Evolutionary conservation across 2,329 filamentous ascomycete species (phyloP).

Genomic region (Cladosporium cucumerinum): DNA sequence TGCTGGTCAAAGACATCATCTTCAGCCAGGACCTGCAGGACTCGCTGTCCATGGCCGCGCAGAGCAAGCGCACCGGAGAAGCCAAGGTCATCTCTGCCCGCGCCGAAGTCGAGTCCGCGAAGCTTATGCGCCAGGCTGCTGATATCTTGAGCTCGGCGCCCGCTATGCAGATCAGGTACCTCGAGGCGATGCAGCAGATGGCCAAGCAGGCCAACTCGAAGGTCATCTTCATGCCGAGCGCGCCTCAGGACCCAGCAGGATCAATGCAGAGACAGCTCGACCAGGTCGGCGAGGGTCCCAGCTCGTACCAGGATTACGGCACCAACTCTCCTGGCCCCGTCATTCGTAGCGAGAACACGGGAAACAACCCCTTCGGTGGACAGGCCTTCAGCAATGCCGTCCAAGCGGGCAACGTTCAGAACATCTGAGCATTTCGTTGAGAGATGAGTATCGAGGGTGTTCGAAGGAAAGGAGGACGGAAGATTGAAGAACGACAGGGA

Average conservation of each 20-base stretch:
- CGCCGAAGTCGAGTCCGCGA: constrained; percentile 93
- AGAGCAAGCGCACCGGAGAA: constrained; percentile 97
- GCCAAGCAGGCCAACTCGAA: constrained; percentile 88
- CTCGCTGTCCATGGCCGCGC: constrained; percentile 94
- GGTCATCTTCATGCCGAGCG: constrained; percentile 73
- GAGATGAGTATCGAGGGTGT: neutral
- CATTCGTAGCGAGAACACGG: constrained; percentile 10
- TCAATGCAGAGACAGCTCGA: constrained; percentile 50
- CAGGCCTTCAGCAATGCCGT: constrained; percentile 66
- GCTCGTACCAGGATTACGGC: constrained; percentile 39
- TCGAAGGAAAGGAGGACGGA: neutral
- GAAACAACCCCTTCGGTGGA: constrained; percentile 31
- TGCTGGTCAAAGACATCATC: constrained; percentile 99
- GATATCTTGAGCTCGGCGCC: constrained; percentile 89
- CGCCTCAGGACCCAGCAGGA: constrained; percentile 32
- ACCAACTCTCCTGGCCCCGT: constrained; percentile 18
- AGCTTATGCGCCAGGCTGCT: constrained; percentile 84
- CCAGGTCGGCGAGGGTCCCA: constrained; percentile 55
- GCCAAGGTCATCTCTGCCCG: constrained; percentile 97
- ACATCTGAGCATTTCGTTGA: constrained; percentile 60
- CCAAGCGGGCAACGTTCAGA: constrained; percentile 78
- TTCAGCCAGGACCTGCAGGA: constrained; percentile 96
- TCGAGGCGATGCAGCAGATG: constrained; percentile 99
- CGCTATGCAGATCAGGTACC: constrained; percentile 94
- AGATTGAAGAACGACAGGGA: neutral